Evolutionary conservation across 768 basidiomycete genomes (phyloP).

Genomic region (Naematelia aurantialba): DNA sequence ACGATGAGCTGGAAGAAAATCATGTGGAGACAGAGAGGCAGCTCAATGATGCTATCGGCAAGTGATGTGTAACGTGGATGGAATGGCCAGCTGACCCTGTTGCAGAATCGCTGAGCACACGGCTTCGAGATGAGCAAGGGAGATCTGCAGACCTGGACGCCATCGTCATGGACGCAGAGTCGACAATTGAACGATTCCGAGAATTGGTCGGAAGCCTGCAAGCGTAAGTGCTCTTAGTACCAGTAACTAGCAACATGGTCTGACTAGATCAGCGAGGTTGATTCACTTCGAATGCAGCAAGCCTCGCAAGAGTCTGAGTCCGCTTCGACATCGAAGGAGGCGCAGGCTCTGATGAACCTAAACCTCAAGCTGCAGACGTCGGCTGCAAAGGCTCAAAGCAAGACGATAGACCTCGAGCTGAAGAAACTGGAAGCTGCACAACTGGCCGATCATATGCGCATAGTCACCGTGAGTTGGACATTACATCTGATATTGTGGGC

Average conservation of each 20-base stretch:
- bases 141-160: conserved; percentile 72
- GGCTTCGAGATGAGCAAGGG: conserved; percentile 64
- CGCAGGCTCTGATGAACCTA: conserved; percentile 87
- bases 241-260: background rate
- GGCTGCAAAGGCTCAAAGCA: conserved; percentile 83
- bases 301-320: conserved; percentile 79
- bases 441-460: conserved; percentile 69
- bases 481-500: conserved; percentile 42
- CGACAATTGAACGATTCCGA: conserved; percentile 84
- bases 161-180: conserved; percentile 75
- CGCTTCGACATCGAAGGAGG: conserved; percentile 76
- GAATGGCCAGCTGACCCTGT: background rate
- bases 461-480: conserved; percentile 64
- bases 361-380: conserved; percentile 92
- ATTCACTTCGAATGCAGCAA: conserved; percentile 74
- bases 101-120: conserved; percentile 42
- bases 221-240: conserved; percentile 54
- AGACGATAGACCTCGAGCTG: conserved; percentile 83
- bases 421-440: conserved; percentile 79
- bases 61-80: conserved; percentile 27
- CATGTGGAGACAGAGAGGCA: conserved; percentile 90
- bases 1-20: conserved; percentile 94
- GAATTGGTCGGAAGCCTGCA: conserved; percentile 83
- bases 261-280: conserved; percentile 66
- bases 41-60: conserved; percentile 83